These are phyloP conservation scores for Hyparrhenia diplandra DNA, from an alignment of 176 grass and related monocot genomes.

Conservation along the genomic window DNA sequence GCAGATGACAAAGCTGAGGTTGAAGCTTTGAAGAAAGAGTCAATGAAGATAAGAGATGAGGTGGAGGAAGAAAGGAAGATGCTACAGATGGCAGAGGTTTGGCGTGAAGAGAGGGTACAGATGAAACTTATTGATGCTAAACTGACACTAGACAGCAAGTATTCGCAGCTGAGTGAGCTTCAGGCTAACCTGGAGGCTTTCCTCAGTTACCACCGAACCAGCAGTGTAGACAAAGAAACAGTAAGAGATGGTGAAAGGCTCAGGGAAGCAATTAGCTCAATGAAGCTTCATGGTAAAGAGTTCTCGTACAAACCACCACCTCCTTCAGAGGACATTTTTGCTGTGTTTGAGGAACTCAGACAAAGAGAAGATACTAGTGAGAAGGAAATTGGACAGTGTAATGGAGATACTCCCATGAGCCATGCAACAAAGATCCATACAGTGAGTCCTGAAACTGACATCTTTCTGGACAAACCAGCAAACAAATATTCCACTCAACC, in stretches of 20 bases:
- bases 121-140: slow-evolving; percentile 96
- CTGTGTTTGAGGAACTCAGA: slow-evolving; percentile 59
- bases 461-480: slow-evolving; percentile 38
- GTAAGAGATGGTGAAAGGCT: slow-evolving; percentile 50
- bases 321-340: slow-evolving; percentile 54
- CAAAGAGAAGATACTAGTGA: slow-evolving; percentile 44
- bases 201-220: slow-evolving; percentile 38
- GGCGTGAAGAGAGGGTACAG: slow-evolving; percentile 96
- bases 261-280: slow-evolving; percentile 40
- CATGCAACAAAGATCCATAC: slow-evolving; percentile 48
- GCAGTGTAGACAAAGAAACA: slow-evolving; percentile 26
- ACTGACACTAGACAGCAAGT: slow-evolving; percentile 74
- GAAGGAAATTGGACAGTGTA: slow-evolving; percentile 42
- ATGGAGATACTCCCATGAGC: slow-evolving; percentile 28
- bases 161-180: slow-evolving; percentile 61
- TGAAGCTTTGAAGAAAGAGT: slow-evolving; percentile 71
- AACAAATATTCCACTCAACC: slow-evolving; percentile 41
- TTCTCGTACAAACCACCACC: slow-evolving; percentile 56
- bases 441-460: slow-evolving; percentile 59
- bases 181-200: slow-evolving; percentile 67
- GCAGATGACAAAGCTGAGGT: slow-evolving; percentile 74
- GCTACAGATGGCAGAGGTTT: slow-evolving; percentile 97
- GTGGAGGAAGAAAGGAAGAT: slow-evolving; percentile 86
- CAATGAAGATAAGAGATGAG: slow-evolving; percentile 64
- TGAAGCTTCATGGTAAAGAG: slow-evolving; percentile 50